Evolutionary conservation across 305 asterid genomes (phyloP).

Genomic region (Striga hermonthica): DNA sequence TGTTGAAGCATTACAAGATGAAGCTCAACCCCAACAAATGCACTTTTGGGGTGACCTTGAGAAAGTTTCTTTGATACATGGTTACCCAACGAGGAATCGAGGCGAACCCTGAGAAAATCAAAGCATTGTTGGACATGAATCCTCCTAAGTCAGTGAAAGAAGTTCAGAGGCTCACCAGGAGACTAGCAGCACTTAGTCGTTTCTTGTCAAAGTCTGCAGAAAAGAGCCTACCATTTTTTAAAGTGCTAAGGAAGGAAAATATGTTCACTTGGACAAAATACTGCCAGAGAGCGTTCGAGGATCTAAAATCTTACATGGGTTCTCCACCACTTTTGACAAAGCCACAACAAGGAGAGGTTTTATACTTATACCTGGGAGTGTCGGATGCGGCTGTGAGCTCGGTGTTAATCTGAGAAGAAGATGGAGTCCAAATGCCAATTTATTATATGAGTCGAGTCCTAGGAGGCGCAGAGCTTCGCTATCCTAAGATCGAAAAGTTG

Average conservation of each 20-base stretch:
- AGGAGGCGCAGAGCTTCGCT: background rate
- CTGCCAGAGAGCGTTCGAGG: background rate
- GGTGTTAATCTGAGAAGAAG: background rate
- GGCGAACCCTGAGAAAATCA: background rate
- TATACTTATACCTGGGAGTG: background rate
- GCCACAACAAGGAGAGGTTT: background rate
- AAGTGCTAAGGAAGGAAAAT: background rate
- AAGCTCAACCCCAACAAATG: background rate
- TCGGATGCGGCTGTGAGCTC: background rate
- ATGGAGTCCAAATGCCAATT: background rate
- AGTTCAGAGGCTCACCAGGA: conserved; percentile 1
- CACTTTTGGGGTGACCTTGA: background rate
- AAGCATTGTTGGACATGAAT: background rate
- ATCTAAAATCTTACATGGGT: background rate
- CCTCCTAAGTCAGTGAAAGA: background rate
- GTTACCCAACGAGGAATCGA: background rate
- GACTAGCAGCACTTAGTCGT: background rate
- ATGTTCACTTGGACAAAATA: background rate
- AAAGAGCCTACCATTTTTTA: background rate
- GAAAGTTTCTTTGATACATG: background rate
- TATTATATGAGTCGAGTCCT: background rate
- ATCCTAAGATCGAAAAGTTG: background rate
- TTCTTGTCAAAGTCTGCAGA: background rate
- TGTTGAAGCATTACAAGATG: background rate
- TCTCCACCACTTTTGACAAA: background rate